Base-by-base conservation (phyloP, 106 monocot genomes). In the Dendrobium officinale region DNA sequence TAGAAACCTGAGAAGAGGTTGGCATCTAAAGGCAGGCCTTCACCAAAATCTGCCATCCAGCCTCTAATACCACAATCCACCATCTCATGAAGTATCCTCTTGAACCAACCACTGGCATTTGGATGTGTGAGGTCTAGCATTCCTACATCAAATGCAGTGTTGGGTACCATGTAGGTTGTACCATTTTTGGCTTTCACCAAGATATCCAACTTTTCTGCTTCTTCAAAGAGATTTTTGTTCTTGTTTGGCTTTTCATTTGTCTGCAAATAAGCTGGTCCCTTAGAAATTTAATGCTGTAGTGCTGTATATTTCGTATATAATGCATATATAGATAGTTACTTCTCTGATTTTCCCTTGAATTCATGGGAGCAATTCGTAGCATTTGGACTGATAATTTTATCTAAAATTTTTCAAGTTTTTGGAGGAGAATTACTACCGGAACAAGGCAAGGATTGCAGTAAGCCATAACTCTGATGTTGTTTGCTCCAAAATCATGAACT, bases 11-110 rank as follows among this genome's bases (percentile, higher is more conserved):
- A 92, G 75, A 84, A 87, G 48, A 90, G 87, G 24, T 70, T 75
- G 75, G 92, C 95, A 83, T 95, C 92, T 77, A 95, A 42, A 6
- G 95, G 95, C 42, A 95, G 80, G 17, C 95, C 95, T 80, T 95
- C 95, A n/a, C 95, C 95, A 77, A 95, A 95, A 81, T 95, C 95
- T 0, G 92, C 95, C 95, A 95, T 95, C 95, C 95, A 95, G 13
- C 95, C 92, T 70, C 88, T 86, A 19, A 92, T 84, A 19, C 95
- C 95, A 43, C 78, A 84, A n/a, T 83, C 83, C 75, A 87, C 92
- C 95, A 95, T 95, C 40, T 86, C 88, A 7, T 82, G 86, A 19
- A 95, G 78, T 37, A 95, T 83, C 49, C 79, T 82, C 81, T 95
- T 95, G 84, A 95, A 92, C 95, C 95, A 95, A 73, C 59, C 54